Evolutionary conservation across 805 yeast species (phyloP).

Genomic region (Yamadazyma tumulicola): DNA sequence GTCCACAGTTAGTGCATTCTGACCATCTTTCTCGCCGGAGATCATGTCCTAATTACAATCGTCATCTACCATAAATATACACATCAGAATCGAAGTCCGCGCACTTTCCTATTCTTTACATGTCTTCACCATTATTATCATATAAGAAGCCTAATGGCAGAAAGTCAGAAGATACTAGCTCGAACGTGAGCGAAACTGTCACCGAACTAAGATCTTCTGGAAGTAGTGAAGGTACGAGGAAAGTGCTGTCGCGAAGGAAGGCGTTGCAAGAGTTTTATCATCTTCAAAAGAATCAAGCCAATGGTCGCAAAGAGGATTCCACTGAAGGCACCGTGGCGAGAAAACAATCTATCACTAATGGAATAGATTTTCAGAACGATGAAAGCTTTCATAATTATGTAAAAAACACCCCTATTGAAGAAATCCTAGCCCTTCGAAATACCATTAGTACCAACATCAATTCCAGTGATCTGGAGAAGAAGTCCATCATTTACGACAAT

Average conservation of each 20-base stretch:
- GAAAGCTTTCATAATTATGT: constrained; percentile 19
- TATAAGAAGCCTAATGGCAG: too few relatives aligned
- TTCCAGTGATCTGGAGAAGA: constrained; percentile 56
- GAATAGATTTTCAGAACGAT: constrained; percentile 16
- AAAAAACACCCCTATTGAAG: constrained; percentile 22
- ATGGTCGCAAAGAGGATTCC: too few relatives aligned
- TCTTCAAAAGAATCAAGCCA: constrained; percentile 19
- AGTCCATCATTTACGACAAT: constrained; percentile 70
- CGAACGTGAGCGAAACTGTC: too few relatives aligned
- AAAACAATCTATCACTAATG: background rate
- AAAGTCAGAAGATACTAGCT: too few relatives aligned
- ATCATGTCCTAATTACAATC: too few relatives aligned
- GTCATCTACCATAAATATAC: background rate
- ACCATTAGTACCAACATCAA: constrained; percentile 43
- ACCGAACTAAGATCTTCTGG: too few relatives aligned
- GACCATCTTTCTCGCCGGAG: background rate
- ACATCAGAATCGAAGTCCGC: background rate
- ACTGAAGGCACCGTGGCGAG: background rate
- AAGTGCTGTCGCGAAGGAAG: constrained; percentile 36
- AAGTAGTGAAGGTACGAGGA: constrained; percentile 23
- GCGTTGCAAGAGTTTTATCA: constrained; percentile 43
- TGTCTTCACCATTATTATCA: constrained; percentile 21
- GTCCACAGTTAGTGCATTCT: constrained; percentile 8
- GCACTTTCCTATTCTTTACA: too few relatives aligned
- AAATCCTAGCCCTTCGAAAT: constrained; percentile 29